phyloP scores from a whole-genome alignment of 1,284 basidiomycete genomes.

The Hemileia vastatrix region DNA sequence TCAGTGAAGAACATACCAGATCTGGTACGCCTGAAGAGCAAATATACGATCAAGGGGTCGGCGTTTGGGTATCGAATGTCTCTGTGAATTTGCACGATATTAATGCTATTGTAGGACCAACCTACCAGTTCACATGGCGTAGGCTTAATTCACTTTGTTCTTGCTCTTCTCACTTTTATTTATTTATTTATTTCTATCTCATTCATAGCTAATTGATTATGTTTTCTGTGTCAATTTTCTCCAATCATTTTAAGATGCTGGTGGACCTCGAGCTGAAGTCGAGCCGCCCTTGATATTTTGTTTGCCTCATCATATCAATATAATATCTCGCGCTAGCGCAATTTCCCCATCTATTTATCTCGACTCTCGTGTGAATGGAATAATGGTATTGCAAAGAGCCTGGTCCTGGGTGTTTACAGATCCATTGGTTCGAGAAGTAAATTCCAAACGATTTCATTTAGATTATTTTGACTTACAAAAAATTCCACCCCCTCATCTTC shows the following conservation, averaged over 20 bases:
- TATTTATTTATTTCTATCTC: too few species aligned
- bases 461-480: too few species aligned
- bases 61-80: conserved; percentile 11
- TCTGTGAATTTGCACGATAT: too few species aligned
- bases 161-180: too few species aligned
- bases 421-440: too few species aligned
- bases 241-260: not conserved
- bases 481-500: too few species aligned
- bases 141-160: too few species aligned
- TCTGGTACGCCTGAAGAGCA: conserved; percentile 13
- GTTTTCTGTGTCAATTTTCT: too few species aligned
- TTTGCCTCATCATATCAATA: conserved; percentile 19
- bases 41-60: conserved; percentile 16
- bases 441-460: too few species aligned
- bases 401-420: conserved; percentile 11
- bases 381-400: conserved; percentile 7
- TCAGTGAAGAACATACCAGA: conserved; percentile 21
- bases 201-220: too few species aligned
- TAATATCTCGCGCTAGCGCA: not conserved
- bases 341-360: conserved; percentile 4
- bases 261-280: conserved; percentile 7
- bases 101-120: too few species aligned
- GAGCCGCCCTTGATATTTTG: conserved; percentile 16
- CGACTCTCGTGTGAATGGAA: conserved; percentile 17
- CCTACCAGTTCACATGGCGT: too few species aligned